A percentile compares a stretch with the other conserved stretches of the same genome.
Conservation (phyloP, 1,284 basidiomycete genomes). For the Hypsizygus ulmarius region DNA sequence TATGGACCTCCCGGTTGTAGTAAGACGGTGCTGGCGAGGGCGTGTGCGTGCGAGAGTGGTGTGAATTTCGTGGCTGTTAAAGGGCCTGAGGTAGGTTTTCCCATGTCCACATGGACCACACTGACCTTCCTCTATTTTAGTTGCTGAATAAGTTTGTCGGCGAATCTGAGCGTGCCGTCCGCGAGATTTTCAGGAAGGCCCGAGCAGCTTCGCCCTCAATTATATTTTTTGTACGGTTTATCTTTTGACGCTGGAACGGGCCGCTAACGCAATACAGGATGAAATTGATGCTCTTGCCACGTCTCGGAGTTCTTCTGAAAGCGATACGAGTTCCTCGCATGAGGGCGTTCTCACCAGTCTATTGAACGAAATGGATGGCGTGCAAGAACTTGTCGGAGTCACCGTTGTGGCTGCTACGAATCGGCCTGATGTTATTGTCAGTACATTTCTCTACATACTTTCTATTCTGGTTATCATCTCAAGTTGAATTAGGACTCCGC, state of each 20-base stretch:
- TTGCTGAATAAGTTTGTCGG: conserved; percentile 96
- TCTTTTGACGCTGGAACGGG: not conserved
- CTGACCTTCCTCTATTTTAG: conserved; percentile 41
- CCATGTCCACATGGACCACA: not conserved
- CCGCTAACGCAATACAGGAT: conserved; percentile 55
- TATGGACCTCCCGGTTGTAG: conserved; percentile 98
- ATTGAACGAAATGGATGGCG: conserved; percentile 98
- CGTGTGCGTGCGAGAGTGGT: conserved; percentile 92
- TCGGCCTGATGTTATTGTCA: conserved; percentile 87
- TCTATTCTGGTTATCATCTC: conserved; percentile 5
- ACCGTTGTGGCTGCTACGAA: conserved; percentile 97
- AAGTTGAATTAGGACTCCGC: conserved; percentile 75
- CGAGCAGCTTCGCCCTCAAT: conserved; percentile 92
- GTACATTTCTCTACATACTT: conserved; percentile 26
- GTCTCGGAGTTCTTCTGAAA: conserved; percentile 66
- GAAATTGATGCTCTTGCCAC: conserved; percentile 95
- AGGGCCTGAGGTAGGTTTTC: conserved; percentile 78
- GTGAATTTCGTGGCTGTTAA: conserved; percentile 98
- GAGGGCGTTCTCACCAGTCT: conserved; percentile 92
- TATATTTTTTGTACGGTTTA: conserved; percentile 82
- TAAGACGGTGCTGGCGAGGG: conserved; percentile 93
- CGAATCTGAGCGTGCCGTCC: conserved; percentile 92
- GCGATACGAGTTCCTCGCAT: conserved; percentile 55
- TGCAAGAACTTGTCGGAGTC: conserved; percentile 90
- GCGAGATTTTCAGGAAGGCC: conserved; percentile 95